These are phyloP conservation scores for Pterulicium gracile DNA, from an alignment of 1,284 basidiomycete genomes.

Conservation along the genomic window DNA sequence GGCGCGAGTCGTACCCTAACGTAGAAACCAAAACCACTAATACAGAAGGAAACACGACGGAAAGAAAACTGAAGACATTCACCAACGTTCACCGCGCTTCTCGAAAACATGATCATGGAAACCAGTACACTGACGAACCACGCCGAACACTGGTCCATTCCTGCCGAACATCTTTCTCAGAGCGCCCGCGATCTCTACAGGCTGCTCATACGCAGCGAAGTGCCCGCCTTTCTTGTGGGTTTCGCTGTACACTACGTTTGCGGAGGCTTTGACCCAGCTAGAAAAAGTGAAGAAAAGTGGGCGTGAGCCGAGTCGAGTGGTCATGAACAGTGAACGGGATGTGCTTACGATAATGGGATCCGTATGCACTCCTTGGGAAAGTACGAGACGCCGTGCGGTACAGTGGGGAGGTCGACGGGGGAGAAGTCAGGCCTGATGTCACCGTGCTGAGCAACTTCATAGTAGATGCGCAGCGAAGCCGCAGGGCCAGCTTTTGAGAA, in stretches of 20 bases:
- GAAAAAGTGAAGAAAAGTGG: too few relatives aligned
- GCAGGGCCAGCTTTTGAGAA: constrained; percentile 37
- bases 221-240: constrained; percentile 7
- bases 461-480: constrained; percentile 35
- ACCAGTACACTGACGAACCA: constrained; percentile 2
- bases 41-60: too few relatives aligned
- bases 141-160: constrained; percentile 5
- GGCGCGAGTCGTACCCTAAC: too few relatives aligned
- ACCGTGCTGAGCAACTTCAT: constrained; percentile 24
- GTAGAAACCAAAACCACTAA: too few relatives aligned
- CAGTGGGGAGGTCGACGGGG: not conserved
- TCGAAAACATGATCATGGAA: too few relatives aligned
- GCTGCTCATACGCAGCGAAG: constrained; percentile 8
- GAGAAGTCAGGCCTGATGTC: constrained; percentile 1
- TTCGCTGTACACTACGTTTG: constrained; percentile 6
- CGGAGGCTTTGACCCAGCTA: not conserved
- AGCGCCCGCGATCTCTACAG: constrained; percentile 6
- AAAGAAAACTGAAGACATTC: too few relatives aligned
- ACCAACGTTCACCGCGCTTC: too few relatives aligned
- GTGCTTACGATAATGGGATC: not conserved
- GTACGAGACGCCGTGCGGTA: not conserved
- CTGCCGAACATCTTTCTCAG: constrained; percentile 9
- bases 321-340: too few relatives aligned
- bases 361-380: not conserved
- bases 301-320: too few relatives aligned